phyloP scores from a whole-genome alignment of 2,329 filamentous ascomycete genomes.

The Orbilia brochopaga region DNA sequence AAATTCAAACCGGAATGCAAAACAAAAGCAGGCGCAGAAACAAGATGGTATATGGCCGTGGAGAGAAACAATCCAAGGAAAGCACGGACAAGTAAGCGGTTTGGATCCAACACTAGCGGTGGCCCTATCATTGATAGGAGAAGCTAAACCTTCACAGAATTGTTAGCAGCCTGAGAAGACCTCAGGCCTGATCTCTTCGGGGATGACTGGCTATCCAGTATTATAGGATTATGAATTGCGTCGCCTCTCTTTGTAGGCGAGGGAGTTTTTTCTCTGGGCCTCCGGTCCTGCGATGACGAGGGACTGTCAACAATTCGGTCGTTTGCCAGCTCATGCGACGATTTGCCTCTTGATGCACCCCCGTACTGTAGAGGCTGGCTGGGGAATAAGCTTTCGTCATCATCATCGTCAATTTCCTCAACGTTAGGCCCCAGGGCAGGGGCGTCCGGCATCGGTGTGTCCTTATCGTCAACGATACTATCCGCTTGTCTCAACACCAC shows the following conservation, averaged over 20 bases:
- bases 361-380: conserved; percentile 4
- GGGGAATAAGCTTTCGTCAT: conserved; percentile 12
- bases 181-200: conserved; percentile 21
- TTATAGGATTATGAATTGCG: conserved; percentile 30
- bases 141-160: not conserved
- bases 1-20: too few species aligned
- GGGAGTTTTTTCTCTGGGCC: not conserved
- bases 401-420: conserved; percentile 36
- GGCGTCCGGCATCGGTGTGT: conserved; percentile 11
- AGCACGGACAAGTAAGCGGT: not conserved
- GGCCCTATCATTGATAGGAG: not conserved
- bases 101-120: not conserved
- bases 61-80: not conserved
- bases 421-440: not conserved
- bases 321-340: conserved; percentile 26
- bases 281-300: conserved; percentile 29
- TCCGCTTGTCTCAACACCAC: not conserved
- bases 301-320: conserved; percentile 31
- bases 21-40: not conserved
- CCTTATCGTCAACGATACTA: conserved; percentile 14
- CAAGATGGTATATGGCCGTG: not conserved
- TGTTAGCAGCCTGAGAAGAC: conserved; percentile 6
- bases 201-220: conserved; percentile 40
- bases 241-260: conserved; percentile 9
- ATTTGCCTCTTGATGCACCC: conserved; percentile 23